Evolutionary conservation across 345 rosid species (phyloP), one percentile per base, ranked within the genome.

Genomic region (Hevea brasiliensis): DNA sequence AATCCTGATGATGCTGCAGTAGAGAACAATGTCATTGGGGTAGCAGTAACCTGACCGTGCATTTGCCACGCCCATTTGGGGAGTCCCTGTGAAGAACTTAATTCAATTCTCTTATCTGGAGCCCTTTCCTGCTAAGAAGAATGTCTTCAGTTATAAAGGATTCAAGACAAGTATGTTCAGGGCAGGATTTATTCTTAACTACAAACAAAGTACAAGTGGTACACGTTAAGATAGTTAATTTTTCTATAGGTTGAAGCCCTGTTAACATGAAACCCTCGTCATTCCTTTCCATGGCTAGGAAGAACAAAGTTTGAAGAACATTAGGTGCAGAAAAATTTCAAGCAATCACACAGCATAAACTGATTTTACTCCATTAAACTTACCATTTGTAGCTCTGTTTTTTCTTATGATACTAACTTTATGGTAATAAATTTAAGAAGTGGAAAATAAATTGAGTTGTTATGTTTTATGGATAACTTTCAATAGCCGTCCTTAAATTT

Each of bases 1-100:
- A 94, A 94, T 94, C 98, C 92, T 94, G 98, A 94, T 92, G 98
- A 94, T 92, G 98, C 98, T 94, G 98, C 98, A 85, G 89, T 76
- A 48, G 96, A 83, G 76, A 81, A 82, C 88, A 81, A 66, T 72
- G 90, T 82, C 83, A 80, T 51, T 79, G 88, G 82, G 41, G 81
- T 74, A 68, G 82, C 75, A 72, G 75, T 77, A 75, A 84, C 81
- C 73, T 85, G 90, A 75, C 87, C 81, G 70, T 85, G 90, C 86
- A 75, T 82, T 85, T 89, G 90, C 94, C 96, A 87, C 51, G 83
- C 85, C 92, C 96, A 85, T 81, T 66, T 78, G 50, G 86, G 85
- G 76, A 75, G 80, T 73, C 80, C 80, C 70, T 81, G 87, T 20
- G 87, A 81, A 78, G 87, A 81, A 64, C 79, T 75, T 70, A 71